These are phyloP conservation scores for Exsudoporus frostii DNA, from an alignment of 768 basidiomycete species.

Conservation along the genomic window DNA sequence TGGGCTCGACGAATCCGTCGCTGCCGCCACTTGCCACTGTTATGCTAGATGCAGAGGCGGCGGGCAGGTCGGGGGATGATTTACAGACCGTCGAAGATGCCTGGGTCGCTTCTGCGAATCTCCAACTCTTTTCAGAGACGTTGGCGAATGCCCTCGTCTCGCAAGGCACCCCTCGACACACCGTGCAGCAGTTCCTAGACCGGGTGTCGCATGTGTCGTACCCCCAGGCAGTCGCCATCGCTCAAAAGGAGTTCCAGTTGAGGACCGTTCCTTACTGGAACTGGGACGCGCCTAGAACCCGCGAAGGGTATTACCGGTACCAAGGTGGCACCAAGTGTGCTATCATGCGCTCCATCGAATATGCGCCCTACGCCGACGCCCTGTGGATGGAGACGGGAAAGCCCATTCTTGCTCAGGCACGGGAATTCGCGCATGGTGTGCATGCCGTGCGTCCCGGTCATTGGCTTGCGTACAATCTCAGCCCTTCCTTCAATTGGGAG, in stretches of 20 bases:
- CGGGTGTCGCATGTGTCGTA: conserved; percentile 69
- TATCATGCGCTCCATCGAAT: conserved; percentile 86
- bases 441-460: conserved; percentile 79
- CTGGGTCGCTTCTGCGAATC: conserved; percentile 76
- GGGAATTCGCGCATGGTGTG: conserved; percentile 89
- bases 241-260: conserved; percentile 75
- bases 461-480: conserved; percentile 96
- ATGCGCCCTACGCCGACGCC: conserved; percentile 89
- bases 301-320: conserved; percentile 97
- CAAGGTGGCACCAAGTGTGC: conserved; percentile 96
- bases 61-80: conserved; percentile 73
- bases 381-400: conserved; percentile 98
- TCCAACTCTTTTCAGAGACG: conserved; percentile 73
- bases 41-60: conserved; percentile 82
- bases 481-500: conserved; percentile 92
- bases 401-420: conserved; percentile 88
- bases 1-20: conserved; percentile 80
- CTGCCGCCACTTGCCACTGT: conserved; percentile 68
- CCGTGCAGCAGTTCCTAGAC: conserved; percentile 58
- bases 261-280: conserved; percentile 81
- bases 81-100: conserved; percentile 87
- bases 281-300: conserved; percentile 91
- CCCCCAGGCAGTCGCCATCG: conserved; percentile 66
- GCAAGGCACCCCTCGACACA: conserved; percentile 49
- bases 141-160: conserved; percentile 65